Percentiles rank a stretch among this genome's conserved stretches.
Conservation (phyloP, 257 asterid species). For the Solanum piurae region DNA sequence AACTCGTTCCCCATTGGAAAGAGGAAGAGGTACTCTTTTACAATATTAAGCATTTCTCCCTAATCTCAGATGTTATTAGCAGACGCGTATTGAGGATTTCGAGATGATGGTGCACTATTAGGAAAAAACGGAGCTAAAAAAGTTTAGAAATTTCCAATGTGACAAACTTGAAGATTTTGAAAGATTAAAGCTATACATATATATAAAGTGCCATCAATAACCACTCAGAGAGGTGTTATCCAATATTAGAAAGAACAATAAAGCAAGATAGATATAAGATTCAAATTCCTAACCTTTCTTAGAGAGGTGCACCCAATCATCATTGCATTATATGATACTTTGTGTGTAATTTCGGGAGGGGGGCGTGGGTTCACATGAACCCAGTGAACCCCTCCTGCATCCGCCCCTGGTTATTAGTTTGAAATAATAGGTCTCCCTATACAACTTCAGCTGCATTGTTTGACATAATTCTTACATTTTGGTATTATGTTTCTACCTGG, state of each 20-base stretch:
- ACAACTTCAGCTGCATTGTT: neutral
- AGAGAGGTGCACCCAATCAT: neutral
- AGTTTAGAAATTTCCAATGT: neutral
- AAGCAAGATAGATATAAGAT: neutral
- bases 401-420: neutral
- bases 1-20: conserved; percentile 90
- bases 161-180: neutral
- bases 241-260: neutral
- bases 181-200: neutral
- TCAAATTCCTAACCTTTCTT: neutral
- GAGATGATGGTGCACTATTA: neutral
- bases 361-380: neutral
- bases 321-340: neutral
- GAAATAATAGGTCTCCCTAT: neutral
- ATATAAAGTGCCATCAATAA: neutral
- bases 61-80: neutral
- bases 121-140: neutral
- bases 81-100: no score
- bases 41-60: neutral
- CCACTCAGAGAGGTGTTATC: neutral
- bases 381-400: neutral
- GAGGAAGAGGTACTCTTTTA: conserved; percentile 53
- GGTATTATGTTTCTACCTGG: neutral
- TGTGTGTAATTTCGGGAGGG: neutral
- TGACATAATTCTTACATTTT: neutral